Evolutionary conservation across 495 filamentous ascomycete genomes (phyloP).

Genomic region (Margaritispora aquatica): DNA sequence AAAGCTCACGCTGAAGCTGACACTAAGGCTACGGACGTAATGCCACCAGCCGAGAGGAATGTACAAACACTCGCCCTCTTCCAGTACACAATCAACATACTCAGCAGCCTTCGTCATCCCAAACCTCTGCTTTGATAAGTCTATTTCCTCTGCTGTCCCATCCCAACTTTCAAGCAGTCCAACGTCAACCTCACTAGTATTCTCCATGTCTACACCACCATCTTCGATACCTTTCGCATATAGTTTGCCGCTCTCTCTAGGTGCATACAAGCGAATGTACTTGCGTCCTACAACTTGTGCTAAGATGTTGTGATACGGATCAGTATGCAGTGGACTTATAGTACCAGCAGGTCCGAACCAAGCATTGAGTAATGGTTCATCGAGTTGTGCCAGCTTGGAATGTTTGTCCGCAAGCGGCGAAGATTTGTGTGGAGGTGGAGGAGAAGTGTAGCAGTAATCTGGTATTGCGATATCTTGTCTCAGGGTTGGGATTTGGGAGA

Average conservation of each 20-base stretch:
- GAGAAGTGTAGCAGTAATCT: conserved; percentile 75
- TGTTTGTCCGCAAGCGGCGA: conserved; percentile 38
- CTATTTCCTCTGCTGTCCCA: conserved; percentile 13
- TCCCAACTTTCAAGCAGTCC: conserved; percentile 53
- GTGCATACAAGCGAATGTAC: conserved; percentile 82
- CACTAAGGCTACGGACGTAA: conserved; percentile 80
- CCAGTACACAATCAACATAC: conserved; percentile 75
- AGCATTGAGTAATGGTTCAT: conserved; percentile 63
- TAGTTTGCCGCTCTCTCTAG: conserved; percentile 49
- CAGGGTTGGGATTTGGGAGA: conserved; percentile 74
- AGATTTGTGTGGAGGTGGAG: conserved; percentile 42
- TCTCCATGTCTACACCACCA: conserved; percentile 81
- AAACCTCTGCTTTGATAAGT: conserved; percentile 5
- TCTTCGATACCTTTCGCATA: conserved; percentile 63
- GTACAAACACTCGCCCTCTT: conserved; percentile 79
- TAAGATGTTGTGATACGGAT: conserved; percentile 90
- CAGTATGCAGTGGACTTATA: conserved; percentile 87
- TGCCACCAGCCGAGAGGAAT: conserved; percentile 98
- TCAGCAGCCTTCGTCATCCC: conserved; percentile 11
- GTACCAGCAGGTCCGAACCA: conserved; percentile 90
- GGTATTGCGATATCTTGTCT: conserved; percentile 72
- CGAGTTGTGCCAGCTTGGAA: conserved; percentile 24
- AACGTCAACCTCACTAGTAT: conserved; percentile 75
- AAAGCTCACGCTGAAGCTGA: conserved; percentile 93
- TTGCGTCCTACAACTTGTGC: conserved; percentile 87